Conservation (phyloP, 1,139 yeast species). For the Hansenula lynferdii region DNA sequence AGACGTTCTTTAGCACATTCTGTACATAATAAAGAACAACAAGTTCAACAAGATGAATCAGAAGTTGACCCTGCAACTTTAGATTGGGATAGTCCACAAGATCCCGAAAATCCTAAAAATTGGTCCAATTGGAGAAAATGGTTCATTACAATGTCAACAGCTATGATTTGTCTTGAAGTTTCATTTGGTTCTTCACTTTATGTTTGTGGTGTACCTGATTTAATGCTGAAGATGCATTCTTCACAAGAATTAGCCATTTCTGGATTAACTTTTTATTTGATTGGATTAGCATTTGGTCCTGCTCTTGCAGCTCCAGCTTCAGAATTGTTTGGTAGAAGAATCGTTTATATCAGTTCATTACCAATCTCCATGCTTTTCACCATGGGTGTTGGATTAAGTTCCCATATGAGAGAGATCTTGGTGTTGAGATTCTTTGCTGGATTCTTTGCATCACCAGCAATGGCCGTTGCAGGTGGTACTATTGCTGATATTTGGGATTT, state of each 20-base stretch:
- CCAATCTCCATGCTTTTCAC: conserved; percentile 70
- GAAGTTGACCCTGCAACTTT: conserved; percentile 36
- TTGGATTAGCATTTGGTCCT: conserved; percentile 73
- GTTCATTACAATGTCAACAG: conserved; percentile 58
- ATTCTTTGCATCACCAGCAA: conserved; percentile 74
- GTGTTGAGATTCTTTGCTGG: conserved; percentile 80
- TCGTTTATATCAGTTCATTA: conserved; percentile 53
- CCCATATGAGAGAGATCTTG: conserved; percentile 51
- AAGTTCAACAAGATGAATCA: conserved; percentile 3
- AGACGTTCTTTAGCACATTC: conserved; percentile 17
- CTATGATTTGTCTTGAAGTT: conserved; percentile 59
- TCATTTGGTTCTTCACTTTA: conserved; percentile 69
- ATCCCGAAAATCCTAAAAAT: conserved; percentile 58
- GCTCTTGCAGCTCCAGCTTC: conserved; percentile 74
- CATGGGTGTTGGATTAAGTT: conserved; percentile 68
- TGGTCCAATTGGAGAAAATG: conserved; percentile 63
- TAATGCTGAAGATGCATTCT: conserved; percentile 40
- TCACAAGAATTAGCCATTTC: conserved; percentile 56
- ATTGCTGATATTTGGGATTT: conserved; percentile 71
- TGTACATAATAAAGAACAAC: conserved; percentile 4
- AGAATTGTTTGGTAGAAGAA: conserved; percentile 68
- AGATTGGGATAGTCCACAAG: conserved; percentile 60
- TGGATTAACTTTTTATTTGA: conserved; percentile 64
- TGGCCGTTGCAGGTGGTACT: conserved; percentile 86
- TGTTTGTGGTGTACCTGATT: conserved; percentile 55